Evolutionary conservation across 352 stramenopile genomes (phyloP), one percentile per base, ranked within the genome.

Genomic region (Globisporangium recalcitrans): DNA sequence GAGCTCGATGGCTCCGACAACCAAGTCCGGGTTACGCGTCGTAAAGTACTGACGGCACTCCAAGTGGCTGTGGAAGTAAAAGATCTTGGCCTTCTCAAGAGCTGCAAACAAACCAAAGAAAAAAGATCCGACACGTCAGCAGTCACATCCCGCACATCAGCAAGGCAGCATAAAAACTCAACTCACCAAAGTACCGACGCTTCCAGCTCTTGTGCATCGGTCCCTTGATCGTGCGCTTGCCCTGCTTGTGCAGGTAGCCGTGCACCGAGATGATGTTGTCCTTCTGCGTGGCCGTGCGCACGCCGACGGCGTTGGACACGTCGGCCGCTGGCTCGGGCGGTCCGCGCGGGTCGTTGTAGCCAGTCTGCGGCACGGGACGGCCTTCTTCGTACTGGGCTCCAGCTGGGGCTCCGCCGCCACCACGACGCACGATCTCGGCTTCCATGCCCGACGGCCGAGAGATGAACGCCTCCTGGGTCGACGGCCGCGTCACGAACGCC

Each of bases 161-260:
- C 86, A 10, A 11, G 21, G 47, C 36, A 7, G 9, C 32, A 53
- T 13, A 22, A n/a, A 14, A 24, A 44, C 6, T 8, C 0, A 46
- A 58, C 64, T 10, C 26, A 72, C 66, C 80, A 64, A 95, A 95
- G 71, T 93, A 95, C 21, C 86, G 86, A 24, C 82, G 80, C 63
- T 91, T 91, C 86, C 86, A 95, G 36, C 71, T 86, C 71, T 95
- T 95, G 74, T 93, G 83, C 62, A 95, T 87, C 22, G 86, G 86
- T 1, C 86, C 86, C 71, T 93, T 95, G 65, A 95, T 89, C 4
- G 80, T 83, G 48, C 86, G 86, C 72, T 93, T 95, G 64, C 83
- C 86, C 66, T 95, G 86, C 70, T 95, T 95, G 86, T 95, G 84
- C 77, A 95, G 80, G 75, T 93, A 95, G 55, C 86, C 86, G 65